Evolutionary conservation across 106 monocot species (phyloP).

Genomic region (Dendrobium nobile): DNA sequence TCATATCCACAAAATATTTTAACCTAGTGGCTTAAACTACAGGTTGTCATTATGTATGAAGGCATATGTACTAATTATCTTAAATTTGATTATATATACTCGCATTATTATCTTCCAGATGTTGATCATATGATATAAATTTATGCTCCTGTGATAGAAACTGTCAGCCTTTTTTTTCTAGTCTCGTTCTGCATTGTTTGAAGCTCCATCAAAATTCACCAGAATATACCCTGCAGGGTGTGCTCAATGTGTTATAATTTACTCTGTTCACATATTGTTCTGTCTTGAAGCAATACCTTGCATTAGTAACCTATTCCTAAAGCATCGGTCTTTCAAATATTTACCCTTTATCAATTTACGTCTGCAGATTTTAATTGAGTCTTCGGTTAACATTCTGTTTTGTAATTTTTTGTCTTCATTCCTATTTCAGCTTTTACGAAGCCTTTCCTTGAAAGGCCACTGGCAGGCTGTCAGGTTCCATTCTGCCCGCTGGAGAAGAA

Average conservation of each 20-base stretch:
- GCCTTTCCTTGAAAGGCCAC: constrained; percentile 67
- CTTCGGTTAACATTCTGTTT: background rate
- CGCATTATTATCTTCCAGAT: no score
- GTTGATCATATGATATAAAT: no score
- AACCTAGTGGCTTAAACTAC: no score
- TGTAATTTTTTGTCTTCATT: background rate
- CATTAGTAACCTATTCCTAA: background rate
- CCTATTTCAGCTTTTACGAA: constrained; percentile 16
- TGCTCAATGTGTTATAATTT: background rate
- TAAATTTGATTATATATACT: no score
- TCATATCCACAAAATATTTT: no score
- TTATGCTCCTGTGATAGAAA: no score
- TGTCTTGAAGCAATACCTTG: background rate
- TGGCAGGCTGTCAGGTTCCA: constrained; percentile 85
- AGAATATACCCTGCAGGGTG: no score
- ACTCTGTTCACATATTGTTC: background rate
- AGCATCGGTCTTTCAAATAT: background rate
- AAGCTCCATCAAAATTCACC: background rate
- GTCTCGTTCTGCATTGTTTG: background rate
- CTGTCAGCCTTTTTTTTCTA: no score
- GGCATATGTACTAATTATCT: no score
- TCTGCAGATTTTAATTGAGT: background rate
- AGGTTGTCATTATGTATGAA: no score
- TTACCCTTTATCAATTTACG: background rate
- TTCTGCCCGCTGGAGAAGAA: constrained; percentile 76